These are phyloP conservation scores for Xylariaceae sp. DNA, from an alignment of 2,329 filamentous ascomycete genomes.

Conservation along the genomic window DNA sequence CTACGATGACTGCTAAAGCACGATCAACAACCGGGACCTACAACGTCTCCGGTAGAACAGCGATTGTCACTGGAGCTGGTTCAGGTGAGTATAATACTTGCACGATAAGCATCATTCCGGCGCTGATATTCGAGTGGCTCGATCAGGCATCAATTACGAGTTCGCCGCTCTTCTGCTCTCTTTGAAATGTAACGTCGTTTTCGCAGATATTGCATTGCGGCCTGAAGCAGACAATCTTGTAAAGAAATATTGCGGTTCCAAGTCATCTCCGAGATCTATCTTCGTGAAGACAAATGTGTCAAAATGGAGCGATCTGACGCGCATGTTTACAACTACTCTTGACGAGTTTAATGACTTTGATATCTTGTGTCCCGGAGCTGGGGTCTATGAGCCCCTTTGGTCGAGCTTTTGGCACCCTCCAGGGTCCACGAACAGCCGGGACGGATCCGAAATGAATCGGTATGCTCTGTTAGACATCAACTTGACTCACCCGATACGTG, in stretches of 20 bases:
- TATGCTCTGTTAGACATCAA: slow-evolving; percentile 23
- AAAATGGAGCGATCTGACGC: slow-evolving; percentile 37
- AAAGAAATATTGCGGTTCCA: slow-evolving; percentile 17
- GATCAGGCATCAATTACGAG: slow-evolving; percentile 41
- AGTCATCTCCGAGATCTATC: slow-evolving; percentile 31
- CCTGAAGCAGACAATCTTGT: slow-evolving; percentile 41
- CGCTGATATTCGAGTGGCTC: no score
- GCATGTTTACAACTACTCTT: slow-evolving; percentile 35
- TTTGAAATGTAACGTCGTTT: slow-evolving; percentile 42
- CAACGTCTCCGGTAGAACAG: slow-evolving; percentile 39
- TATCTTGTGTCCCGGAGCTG: slow-evolving; percentile 45
- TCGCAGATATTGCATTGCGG: slow-evolving; percentile 43
- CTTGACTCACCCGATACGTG: slow-evolving; percentile 40
- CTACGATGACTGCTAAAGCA: no score
- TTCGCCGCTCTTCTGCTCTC: slow-evolving; percentile 43
- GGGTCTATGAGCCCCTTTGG: slow-evolving; percentile 45
- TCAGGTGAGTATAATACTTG: slow-evolving; percentile 42
- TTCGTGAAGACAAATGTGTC: slow-evolving; percentile 46
- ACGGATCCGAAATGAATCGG: slow-evolving; percentile 36
- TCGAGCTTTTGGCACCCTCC: slow-evolving; percentile 43
- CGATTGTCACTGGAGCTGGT: slow-evolving; percentile 54
- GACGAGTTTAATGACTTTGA: slow-evolving; percentile 39
- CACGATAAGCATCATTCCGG: no score
- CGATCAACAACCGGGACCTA: background rate
- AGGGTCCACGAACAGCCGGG: slow-evolving; percentile 33